A percentile compares a stretch with the other conserved stretches of the same genome.
Evolutionary conservation across 2,329 filamentous ascomycete genomes (phyloP).

Genomic region (Cladophialophora carrionii): DNA sequence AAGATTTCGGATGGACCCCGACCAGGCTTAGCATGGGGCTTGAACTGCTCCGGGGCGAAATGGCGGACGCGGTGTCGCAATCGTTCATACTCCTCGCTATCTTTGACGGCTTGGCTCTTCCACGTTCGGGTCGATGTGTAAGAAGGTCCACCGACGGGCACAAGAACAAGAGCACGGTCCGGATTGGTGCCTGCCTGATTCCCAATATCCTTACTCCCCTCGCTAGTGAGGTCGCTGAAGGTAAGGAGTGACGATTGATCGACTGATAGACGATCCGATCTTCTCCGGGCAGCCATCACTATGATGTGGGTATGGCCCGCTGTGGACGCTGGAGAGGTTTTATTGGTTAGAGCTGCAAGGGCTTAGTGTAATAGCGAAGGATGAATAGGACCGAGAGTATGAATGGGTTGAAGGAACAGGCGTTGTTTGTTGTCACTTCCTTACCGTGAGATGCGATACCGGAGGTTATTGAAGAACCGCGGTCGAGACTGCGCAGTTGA

Average conservation of each 20-base stretch:
- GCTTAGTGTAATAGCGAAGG: background rate
- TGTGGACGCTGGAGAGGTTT: background rate
- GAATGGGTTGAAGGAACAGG: background rate
- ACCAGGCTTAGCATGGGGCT: slow-evolving; percentile 22
- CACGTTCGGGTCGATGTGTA: slow-evolving; percentile 31
- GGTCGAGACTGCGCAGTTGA: background rate
- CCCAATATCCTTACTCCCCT: slow-evolving; percentile 17
- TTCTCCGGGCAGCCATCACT: slow-evolving; percentile 1
- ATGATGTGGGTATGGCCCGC: background rate
- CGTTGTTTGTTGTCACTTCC: slow-evolving; percentile 2
- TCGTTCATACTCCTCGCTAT: slow-evolving; percentile 32
- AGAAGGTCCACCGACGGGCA: slow-evolving; percentile 8
- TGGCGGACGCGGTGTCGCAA: slow-evolving; percentile 29
- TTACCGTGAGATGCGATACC: slow-evolving; percentile 1
- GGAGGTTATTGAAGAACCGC: slow-evolving; percentile 4
- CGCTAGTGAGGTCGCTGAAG: slow-evolving; percentile 17
- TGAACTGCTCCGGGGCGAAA: slow-evolving; percentile 31
- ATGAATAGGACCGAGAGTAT: background rate
- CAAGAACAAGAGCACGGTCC: background rate
- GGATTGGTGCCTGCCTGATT: slow-evolving; percentile 14
- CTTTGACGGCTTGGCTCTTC: slow-evolving; percentile 30
- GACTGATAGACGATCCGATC: slow-evolving; percentile 9
- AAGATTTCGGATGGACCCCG: slow-evolving; percentile 24
- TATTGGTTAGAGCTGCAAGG: background rate
- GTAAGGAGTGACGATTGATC: slow-evolving; percentile 8